Evolutionary conservation across 1,284 basidiomycete genomes (phyloP), one percentile per base, ranked within the genome.

Genomic region (Cryptococcus wingfieldii): DNA sequence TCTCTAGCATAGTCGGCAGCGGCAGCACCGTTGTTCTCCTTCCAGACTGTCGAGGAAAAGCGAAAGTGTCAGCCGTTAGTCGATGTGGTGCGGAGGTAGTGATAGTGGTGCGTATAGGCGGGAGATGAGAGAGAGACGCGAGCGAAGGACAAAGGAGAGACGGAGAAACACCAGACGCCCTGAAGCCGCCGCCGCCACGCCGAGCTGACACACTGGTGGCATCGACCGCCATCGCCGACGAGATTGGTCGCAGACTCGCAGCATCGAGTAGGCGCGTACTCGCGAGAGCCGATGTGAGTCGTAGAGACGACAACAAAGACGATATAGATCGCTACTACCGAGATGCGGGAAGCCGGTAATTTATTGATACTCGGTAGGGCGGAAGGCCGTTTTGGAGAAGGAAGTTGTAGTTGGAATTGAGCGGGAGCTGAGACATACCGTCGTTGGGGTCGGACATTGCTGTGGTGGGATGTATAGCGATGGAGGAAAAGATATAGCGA

Each of bases 391-490:
- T 34, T 34, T 7, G 6, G 31, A 6, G 10, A 10, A 10, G 31
- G 3, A 34, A 34, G 31, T 34, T 34, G 31, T 6, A 10, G 31
- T 34, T 42, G 41, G 25, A 25, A 46, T 6, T 8, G 25, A 45
- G 51, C 47, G 47, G n/a, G 44, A 37, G 45, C 28, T 53, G 43
- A 54, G 58, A 75, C 73, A 71, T 74, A 75, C 73, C 72, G 68
- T 75, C 73, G 70, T 73, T 74, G 57, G 73, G 73, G 67, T 75
- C 73, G 70, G 73, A 75, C 73, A 75, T 62, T 18, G 55, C 47
- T 31, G 31, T 37, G 37, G 12, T 54, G 46, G 25, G 46, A n/a
- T 49, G 53, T 31, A 16, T 23, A 42, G 51, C 12, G 23, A n/a
- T 25, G 48, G 25, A 49, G 42, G 31, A 25, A 23, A 10, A 42